These are phyloP conservation scores for Raphidocelis subcapitata DNA, from an alignment of 139 green algal genomes.

Conservation along the genomic window DNA sequence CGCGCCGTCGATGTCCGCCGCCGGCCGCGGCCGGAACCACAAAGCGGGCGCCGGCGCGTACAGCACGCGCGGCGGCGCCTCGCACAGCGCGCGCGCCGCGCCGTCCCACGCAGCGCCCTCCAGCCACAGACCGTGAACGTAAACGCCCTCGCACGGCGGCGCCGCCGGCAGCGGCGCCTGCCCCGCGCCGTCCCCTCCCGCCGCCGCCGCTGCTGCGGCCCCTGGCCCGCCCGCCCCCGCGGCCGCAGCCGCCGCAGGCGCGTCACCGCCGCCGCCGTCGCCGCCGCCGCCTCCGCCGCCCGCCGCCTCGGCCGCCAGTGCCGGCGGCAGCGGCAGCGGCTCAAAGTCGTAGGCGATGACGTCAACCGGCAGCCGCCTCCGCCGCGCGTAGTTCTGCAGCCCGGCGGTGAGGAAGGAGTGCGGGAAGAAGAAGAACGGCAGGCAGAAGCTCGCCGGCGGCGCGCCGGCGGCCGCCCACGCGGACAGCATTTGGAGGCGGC, in stretches of 20 bases:
- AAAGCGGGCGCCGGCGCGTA: slow-evolving; percentile 65
- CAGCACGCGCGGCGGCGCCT: slow-evolving; percentile 69
- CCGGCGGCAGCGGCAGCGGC: slow-evolving; percentile 40
- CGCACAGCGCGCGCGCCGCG: slow-evolving; percentile 38
- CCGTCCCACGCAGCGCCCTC: slow-evolving; percentile 73
- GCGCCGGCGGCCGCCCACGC: slow-evolving; percentile 46
- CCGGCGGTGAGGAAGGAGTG: slow-evolving; percentile 76
- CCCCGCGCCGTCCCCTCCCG: too few species aligned
- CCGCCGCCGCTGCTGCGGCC: too few species aligned
- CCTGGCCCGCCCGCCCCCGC: too few species aligned
- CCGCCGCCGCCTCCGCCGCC: too few species aligned
- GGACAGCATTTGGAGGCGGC: slow-evolving; percentile 58
- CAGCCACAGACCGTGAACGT: slow-evolving; percentile 68
- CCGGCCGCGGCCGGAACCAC: slow-evolving; percentile 59
- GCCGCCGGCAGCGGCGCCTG: background rate
- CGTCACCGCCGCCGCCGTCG: too few species aligned
- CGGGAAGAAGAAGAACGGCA: slow-evolving; percentile 86
- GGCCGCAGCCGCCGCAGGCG: too few species aligned
- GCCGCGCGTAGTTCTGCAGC: slow-evolving; percentile 76
- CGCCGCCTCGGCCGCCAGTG: too few species aligned
- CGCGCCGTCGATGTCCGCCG: slow-evolving; percentile 19
- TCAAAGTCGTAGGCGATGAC: slow-evolving; percentile 72
- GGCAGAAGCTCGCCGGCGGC: slow-evolving; percentile 68
- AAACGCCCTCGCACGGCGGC: slow-evolving; percentile 60
- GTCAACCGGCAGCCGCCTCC: slow-evolving; percentile 68